A percentile compares a stretch with the other conserved stretches of the same genome.
Conservation (phyloP, 2,329 filamentous ascomycete genomes). For the Sphaceloma murrayae region DNA sequence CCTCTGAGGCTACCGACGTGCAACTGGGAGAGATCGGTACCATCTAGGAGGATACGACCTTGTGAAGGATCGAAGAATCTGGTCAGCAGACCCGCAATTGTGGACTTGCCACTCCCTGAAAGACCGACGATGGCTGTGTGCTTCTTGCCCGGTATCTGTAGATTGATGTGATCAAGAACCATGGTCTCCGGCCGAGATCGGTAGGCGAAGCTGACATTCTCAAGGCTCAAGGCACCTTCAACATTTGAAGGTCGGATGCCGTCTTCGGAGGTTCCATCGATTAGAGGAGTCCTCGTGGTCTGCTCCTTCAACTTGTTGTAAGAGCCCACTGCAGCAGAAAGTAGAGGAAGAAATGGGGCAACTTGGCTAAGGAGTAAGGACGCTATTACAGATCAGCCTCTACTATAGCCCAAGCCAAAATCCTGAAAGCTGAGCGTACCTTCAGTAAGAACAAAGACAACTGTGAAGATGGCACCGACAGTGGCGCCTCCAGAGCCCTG, state of each 20-base stretch:
- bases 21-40: conserved; percentile 30
- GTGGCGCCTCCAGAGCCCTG: conserved; percentile 26
- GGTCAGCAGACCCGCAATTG: conserved; percentile 31
- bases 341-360: too few species aligned
- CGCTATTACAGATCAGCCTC: too few species aligned
- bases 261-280: conserved; percentile 38
- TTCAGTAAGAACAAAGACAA: conserved; percentile 48
- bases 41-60: conserved; percentile 31
- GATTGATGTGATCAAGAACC: conserved; percentile 32
- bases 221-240: conserved; percentile 27
- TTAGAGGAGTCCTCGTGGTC: conserved; percentile 23
- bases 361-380: conserved; percentile 39
- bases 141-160: conserved; percentile 31
- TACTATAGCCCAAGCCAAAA: conserved; percentile 3
- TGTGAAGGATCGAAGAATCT: conserved; percentile 32
- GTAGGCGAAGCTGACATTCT: conserved; percentile 35
- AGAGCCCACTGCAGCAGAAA: too few species aligned
- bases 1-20: conserved; percentile 32
- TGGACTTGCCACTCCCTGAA: conserved; percentile 36
- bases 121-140: conserved; percentile 37
- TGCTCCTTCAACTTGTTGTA: too few species aligned
- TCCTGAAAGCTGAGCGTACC: conserved; percentile 26
- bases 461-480: conserved; percentile 44
- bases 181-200: conserved; percentile 33
- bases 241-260: conserved; percentile 23